Base-by-base conservation (phyloP, 2,329 filamentous ascomycete species). In the Venturia pyrina region DNA sequence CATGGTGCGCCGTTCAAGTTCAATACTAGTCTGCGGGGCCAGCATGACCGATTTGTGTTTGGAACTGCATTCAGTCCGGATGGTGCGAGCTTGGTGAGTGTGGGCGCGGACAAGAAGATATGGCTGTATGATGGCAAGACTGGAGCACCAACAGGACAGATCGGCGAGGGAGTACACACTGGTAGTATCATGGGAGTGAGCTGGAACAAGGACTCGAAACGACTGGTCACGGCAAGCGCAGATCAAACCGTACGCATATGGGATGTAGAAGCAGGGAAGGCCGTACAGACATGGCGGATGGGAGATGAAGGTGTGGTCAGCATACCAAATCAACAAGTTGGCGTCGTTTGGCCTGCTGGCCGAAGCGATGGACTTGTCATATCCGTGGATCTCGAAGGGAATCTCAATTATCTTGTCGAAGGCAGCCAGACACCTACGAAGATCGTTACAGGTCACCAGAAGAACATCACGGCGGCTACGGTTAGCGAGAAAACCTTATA, bases 41-140 rank as follows among this genome's bases (percentile, higher is more conserved):
- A 91, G 72, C 95, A 99, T 77, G 89, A 88, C 73, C 91, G 93
- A 68, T 98, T 96, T 75, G 87, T 98, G 21, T 90, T 93, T 72
- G 92, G 89, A 37, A 86, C 92, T 5, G 90, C 87, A 1, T 99
- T 97, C 76, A 93, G 91, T 37, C 93, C 93, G 0, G 93, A 98
- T 74, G 95, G 95, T 60, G 86, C 82, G 50, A 81, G 82, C 46
- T 80, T 99, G 68, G 90, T 95, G 43, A 96, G 89, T 64, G 93
- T 97, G 1, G 93, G 95, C 46, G 91, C 90, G n/a, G 95, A 99
- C 77, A 88, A 88, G 75, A 87, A 86, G 73, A 96, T 99, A 69
- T 96, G 95, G 82, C 81, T 99, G 11, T 99, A 97, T 75, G 92
- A 99, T 75, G 95, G 93, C 68, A 96, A 96, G 83, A 96, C 92